Percentiles rank a stretch among this genome's conserved stretches.
Conservation (phyloP, 768 basidiomycete species). For the Termitomyces sp. region DNA sequence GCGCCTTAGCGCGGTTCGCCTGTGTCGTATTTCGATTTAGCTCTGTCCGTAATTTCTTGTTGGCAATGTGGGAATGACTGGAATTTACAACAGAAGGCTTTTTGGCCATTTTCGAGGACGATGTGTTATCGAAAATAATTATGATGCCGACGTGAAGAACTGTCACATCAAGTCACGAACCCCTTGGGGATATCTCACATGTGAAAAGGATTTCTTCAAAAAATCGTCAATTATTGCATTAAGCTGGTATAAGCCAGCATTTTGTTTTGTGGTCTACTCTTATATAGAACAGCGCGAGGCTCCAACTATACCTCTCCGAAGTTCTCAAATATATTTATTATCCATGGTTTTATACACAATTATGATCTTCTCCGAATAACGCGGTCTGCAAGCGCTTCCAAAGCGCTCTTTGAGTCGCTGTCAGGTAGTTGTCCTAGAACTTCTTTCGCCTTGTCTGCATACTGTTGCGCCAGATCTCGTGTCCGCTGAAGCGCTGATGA, state of each 20-base stretch:
- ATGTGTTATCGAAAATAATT: not conserved
- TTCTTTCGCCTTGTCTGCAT: constrained; percentile 76
- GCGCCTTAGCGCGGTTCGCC: constrained; percentile 52
- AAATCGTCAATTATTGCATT: not conserved
- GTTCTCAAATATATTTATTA: not conserved
- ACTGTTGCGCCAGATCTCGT: constrained; percentile 66
- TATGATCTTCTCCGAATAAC: constrained; percentile 53
- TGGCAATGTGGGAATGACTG: constrained; percentile 57
- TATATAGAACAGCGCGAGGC: not conserved
- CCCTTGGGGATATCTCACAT: not conserved
- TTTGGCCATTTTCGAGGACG: not conserved
- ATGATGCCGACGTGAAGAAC: not conserved
- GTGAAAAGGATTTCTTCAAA: not conserved
- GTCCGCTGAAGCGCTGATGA: constrained; percentile 83
- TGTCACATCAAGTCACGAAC: constrained; percentile 1
- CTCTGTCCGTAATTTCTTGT: constrained; percentile 71
- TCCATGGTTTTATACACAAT: not conserved
- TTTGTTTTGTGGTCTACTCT: not conserved
- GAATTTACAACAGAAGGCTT: constrained; percentile 40
- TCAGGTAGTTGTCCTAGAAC: constrained; percentile 69
- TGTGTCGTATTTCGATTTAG: constrained; percentile 58
- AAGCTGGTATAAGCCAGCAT: not conserved
- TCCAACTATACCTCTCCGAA: not conserved
- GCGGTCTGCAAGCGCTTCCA: constrained; percentile 71
- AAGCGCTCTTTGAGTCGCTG: constrained; percentile 73